A percentile compares a stretch with the other conserved stretches of the same genome.
Evolutionary conservation across 768 basidiomycete genomes (phyloP).

Genomic region (Mycena floridula): DNA sequence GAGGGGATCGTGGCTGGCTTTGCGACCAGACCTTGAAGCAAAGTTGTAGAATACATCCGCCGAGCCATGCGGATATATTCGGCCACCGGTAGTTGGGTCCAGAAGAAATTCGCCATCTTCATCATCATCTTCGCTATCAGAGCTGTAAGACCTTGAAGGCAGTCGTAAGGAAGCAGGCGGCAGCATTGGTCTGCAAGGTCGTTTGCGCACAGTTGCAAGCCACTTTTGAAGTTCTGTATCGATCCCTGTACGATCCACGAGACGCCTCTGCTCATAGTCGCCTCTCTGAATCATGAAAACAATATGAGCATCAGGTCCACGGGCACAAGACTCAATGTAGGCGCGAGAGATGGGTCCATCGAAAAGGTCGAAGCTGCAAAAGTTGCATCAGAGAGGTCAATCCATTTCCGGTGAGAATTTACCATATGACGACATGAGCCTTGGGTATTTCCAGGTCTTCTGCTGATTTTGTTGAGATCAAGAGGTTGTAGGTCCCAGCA

Average conservation of each 20-base stretch:
- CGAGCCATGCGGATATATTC: slow-evolving; percentile 55
- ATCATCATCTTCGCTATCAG: slow-evolving; percentile 39
- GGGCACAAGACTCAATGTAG: slow-evolving; percentile 41
- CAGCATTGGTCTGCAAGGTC: neutral
- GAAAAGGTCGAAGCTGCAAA: slow-evolving; percentile 49
- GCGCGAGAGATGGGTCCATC: slow-evolving; percentile 60
- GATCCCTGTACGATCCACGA: slow-evolving; percentile 25
- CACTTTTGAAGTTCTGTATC: neutral
- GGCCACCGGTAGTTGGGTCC: slow-evolving; percentile 59
- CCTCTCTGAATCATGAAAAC: slow-evolving; percentile 59
- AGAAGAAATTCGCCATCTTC: slow-evolving; percentile 32
- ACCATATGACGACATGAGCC: slow-evolving; percentile 60
- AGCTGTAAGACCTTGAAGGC: slow-evolving; percentile 38
- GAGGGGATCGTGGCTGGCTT: too few relatives aligned
- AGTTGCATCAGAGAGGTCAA: slow-evolving; percentile 4
- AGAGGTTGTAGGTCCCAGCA: slow-evolving; percentile 53
- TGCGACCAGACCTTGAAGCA: slow-evolving; percentile 18
- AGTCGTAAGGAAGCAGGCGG: slow-evolving; percentile 43
- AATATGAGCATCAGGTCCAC: slow-evolving; percentile 43
- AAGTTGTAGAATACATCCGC: slow-evolving; percentile 53
- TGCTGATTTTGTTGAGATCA: slow-evolving; percentile 51
- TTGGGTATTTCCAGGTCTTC: slow-evolving; percentile 59
- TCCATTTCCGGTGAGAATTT: slow-evolving; percentile 10
- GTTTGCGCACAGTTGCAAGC: neutral
- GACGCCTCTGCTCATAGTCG: slow-evolving; percentile 50